Percentiles rank a stretch among this genome's conserved stretches.
phyloP scores from a whole-genome alignment of 163 green algal genomes.

The Chlorella variabilis region DNA sequence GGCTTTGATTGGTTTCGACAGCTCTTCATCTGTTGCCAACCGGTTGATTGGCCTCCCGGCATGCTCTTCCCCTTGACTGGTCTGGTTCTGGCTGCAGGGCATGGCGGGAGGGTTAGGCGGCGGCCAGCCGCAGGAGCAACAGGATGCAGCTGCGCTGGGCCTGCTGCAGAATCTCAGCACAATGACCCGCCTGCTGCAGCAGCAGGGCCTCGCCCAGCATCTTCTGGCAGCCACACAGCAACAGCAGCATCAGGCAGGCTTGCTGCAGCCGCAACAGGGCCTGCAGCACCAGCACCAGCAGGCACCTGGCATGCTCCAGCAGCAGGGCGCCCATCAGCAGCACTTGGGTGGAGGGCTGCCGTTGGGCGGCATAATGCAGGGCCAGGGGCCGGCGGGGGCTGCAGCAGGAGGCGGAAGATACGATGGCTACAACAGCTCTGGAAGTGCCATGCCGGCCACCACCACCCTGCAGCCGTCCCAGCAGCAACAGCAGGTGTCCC shows the following conservation, averaged over 20 bases:
- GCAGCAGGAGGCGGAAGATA: neutral
- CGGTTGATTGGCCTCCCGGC: neutral
- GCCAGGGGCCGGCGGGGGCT: neutral
- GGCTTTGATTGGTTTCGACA: neutral
- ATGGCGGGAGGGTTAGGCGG: neutral
- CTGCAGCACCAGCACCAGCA: neutral
- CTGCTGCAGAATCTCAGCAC: conserved; percentile 26
- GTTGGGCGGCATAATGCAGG: neutral
- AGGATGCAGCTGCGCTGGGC: neutral
- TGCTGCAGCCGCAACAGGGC: neutral
- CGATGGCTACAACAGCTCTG: neutral
- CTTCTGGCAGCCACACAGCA: conserved; percentile 7
- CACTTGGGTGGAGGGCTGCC: neutral
- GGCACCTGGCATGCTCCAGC: conserved; percentile 2
- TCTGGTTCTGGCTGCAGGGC: neutral
- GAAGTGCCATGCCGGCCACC: too few species aligned
- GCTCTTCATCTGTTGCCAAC: too few species aligned
- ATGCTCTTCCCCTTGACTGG: neutral
- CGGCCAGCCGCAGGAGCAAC: conserved; percentile 5
- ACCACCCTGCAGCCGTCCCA: neutral
- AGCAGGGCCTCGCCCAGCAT: conserved; percentile 12
- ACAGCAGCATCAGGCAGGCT: neutral
- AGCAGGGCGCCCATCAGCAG: conserved; percentile 30
- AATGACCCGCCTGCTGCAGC: conserved; percentile 9
- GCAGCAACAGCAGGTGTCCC: conserved; percentile 19